A percentile compares a stretch with the other conserved stretches of the same genome.
These are phyloP conservation scores for Candida ovalis DNA, from an alignment of 805 yeast genomes.

Conservation along the genomic window DNA sequence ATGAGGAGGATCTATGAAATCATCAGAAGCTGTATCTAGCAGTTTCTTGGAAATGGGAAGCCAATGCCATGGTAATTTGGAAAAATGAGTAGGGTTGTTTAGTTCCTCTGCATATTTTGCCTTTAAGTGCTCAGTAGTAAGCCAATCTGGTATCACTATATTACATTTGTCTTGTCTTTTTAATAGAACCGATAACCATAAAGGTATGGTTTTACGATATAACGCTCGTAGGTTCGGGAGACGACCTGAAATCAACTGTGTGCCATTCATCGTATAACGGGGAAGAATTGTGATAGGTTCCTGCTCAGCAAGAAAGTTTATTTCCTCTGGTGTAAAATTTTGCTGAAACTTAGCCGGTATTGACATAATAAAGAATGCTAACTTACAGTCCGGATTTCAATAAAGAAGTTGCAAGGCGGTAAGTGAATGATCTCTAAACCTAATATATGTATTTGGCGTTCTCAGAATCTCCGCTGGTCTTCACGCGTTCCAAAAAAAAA, in stretches of 20 bases:
- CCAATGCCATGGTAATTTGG: constrained; percentile 85
- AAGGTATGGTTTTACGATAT: constrained; percentile 65
- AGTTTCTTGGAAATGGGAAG: constrained; percentile 71
- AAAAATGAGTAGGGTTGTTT: constrained; percentile 52
- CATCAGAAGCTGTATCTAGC: constrained; percentile 69
- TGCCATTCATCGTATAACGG: constrained; percentile 62
- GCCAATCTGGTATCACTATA: constrained; percentile 85
- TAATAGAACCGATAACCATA: constrained; percentile 84
- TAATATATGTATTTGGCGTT: no score
- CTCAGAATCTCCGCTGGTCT: no score
- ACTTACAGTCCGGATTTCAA: not conserved
- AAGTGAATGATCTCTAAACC: not conserved
- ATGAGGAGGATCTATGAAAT: constrained; percentile 68
- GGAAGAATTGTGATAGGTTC: constrained; percentile 74
- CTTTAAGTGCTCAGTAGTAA: constrained; percentile 50
- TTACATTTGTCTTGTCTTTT: constrained; percentile 84
- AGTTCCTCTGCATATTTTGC: constrained; percentile 65
- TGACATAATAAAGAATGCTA: constrained; percentile 43
- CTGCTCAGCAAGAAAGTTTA: constrained; percentile 83
- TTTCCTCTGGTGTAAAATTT: constrained; percentile 70
- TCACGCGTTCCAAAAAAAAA: not conserved
- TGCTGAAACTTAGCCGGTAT: constrained; percentile 51
- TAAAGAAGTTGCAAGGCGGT: no score
- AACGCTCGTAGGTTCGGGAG: constrained; percentile 62
- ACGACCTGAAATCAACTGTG: constrained; percentile 57